A percentile compares a stretch with the other conserved stretches of the same genome.
phyloP scores from a whole-genome alignment of 208 protist genomes.

The Wallacemonas rigidus region DNA sequence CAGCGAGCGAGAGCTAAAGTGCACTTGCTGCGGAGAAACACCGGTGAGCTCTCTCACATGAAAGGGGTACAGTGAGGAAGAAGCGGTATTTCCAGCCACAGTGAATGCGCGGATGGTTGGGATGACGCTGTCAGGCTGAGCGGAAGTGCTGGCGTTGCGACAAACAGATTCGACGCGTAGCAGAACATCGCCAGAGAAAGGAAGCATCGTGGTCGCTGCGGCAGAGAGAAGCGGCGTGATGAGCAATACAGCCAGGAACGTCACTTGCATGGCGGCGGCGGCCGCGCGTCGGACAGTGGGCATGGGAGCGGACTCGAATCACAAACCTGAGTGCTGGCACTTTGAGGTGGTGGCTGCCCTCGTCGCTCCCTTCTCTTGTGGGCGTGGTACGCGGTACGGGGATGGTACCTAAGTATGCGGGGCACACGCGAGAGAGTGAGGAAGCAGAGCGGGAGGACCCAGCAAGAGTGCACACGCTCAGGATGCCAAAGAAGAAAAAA shows the following conservation, averaged over 20 bases:
- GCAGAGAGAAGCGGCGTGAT: not conserved
- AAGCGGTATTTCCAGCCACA: not conserved
- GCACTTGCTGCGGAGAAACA: not conserved
- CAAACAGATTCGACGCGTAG: constrained; percentile 32
- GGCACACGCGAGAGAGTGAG: too few relatives aligned
- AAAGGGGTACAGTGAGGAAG: constrained; percentile 15
- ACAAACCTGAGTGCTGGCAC: too few relatives aligned
- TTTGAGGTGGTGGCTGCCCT: too few relatives aligned
- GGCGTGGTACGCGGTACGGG: too few relatives aligned
- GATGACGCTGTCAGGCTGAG: constrained; percentile 5
- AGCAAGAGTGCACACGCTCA: too few relatives aligned
- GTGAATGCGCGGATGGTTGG: not conserved
- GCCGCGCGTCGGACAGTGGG: not conserved
- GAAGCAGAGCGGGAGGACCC: too few relatives aligned
- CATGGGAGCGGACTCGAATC: not conserved
- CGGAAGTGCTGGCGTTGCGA: constrained; percentile 12
- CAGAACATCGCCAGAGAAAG: constrained; percentile 18
- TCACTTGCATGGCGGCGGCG: not conserved
- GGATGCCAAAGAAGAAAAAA: not conserved
- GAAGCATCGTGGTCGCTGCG: constrained; percentile 15
- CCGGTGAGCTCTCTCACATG: constrained; percentile 22
- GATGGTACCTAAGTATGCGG: too few relatives aligned
- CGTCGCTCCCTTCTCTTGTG: too few relatives aligned
- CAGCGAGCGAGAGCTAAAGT: constrained; percentile 12
- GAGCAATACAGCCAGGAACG: constrained; percentile 11